Evolutionary conservation across 2,329 filamentous ascomycete species (phyloP).

Genomic region (Microcyclospora tardicrescens): DNA sequence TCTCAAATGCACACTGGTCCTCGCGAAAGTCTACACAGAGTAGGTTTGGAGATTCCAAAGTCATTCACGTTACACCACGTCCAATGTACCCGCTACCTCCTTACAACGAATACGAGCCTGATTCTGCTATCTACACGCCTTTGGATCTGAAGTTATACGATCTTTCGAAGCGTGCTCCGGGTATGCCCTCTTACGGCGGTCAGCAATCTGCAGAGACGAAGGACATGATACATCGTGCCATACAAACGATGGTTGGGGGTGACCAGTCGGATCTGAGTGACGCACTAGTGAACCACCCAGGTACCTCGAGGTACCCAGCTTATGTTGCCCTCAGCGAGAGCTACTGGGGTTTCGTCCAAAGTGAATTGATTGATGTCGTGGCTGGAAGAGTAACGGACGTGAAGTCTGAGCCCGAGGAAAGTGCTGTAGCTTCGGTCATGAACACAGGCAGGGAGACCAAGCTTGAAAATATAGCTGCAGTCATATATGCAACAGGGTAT

Average conservation of each 20-base stretch:
- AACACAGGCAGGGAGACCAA: neutral
- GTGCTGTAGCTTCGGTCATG: slow-evolving; percentile 4
- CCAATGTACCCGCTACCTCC: slow-evolving; percentile 61
- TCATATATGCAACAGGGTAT: slow-evolving; percentile 68
- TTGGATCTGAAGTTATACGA: slow-evolving; percentile 64
- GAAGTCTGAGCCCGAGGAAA: slow-evolving; percentile 1
- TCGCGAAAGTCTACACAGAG: slow-evolving; percentile 23
- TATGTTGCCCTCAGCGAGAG: slow-evolving; percentile 58
- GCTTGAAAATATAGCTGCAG: slow-evolving; percentile 47
- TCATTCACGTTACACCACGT: slow-evolving; percentile 57
- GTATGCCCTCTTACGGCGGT: slow-evolving; percentile 50
- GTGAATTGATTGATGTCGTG: slow-evolving; percentile 34
- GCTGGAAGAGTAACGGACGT: slow-evolving; percentile 25
- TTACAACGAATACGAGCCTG: slow-evolving; percentile 27
- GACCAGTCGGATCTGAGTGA: slow-evolving; percentile 29
- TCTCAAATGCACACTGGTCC: slow-evolving; percentile 51
- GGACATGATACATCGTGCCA: slow-evolving; percentile 14
- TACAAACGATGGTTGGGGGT: slow-evolving; percentile 28
- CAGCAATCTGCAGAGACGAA: slow-evolving; percentile 44
- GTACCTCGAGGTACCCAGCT: slow-evolving; percentile 6
- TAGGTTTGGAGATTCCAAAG: slow-evolving; percentile 31
- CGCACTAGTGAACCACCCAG: slow-evolving; percentile 11
- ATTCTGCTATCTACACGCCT: slow-evolving; percentile 48
- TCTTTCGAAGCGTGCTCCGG: slow-evolving; percentile 44
- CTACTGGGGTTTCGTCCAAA: slow-evolving; percentile 62